Conservation (phyloP, 2,329 filamentous ascomycete species). For the Verticillium dahliae region DNA sequence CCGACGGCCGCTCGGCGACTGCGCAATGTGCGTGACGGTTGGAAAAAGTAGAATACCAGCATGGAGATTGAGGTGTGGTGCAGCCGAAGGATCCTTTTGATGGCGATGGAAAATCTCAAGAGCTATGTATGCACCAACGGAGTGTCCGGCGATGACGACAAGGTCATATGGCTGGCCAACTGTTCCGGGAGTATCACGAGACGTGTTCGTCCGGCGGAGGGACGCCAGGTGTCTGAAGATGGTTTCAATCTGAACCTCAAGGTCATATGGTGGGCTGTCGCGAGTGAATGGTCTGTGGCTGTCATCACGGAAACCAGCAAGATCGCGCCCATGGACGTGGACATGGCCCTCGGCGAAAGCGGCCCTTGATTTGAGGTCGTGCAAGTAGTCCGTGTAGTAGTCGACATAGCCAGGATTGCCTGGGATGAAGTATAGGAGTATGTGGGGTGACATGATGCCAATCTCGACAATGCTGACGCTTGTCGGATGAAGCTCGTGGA, state of each 20-base stretch:
- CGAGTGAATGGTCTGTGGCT: constrained; percentile 40
- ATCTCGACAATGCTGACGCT: neutral
- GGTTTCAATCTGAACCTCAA: constrained; percentile 47
- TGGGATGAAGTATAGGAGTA: constrained; percentile 65
- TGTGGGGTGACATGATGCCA: constrained; percentile 14
- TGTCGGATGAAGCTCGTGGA: neutral
- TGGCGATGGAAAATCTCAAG: constrained; percentile 61
- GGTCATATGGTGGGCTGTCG: constrained; percentile 36
- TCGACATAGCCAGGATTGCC: constrained; percentile 72
- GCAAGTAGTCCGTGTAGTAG: constrained; percentile 66
- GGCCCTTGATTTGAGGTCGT: constrained; percentile 26
- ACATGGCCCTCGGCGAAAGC: constrained; percentile 26
- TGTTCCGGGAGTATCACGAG: constrained; percentile 8
- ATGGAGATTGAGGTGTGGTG: constrained; percentile 32
- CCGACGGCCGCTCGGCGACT: constrained; percentile 52
- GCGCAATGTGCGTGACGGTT: constrained; percentile 64
- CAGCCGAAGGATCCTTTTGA: constrained; percentile 19
- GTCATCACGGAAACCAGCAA: constrained; percentile 50
- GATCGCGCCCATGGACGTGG: constrained; percentile 51
- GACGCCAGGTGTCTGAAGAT: constrained; percentile 30
- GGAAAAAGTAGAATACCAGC: constrained; percentile 65
- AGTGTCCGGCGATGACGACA: constrained; percentile 66
- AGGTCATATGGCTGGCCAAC: constrained; percentile 38
- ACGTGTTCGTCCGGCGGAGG: constrained; percentile 16
- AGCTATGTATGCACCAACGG: constrained; percentile 65